phyloP scores from a whole-genome alignment of 768 basidiomycete species.

The Pleurotus sapidus region DNA sequence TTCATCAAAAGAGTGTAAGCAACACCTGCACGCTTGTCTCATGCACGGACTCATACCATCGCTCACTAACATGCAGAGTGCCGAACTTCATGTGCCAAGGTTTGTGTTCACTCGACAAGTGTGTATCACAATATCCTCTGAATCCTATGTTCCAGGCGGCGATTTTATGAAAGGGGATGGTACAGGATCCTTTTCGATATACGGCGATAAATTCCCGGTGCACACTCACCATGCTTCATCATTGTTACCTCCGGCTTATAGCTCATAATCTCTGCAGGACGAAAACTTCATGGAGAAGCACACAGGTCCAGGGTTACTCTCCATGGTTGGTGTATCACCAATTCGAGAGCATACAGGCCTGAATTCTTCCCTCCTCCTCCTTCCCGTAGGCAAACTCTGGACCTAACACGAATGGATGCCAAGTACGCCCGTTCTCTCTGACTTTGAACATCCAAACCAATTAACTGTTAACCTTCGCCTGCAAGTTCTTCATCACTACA shows the following conservation, averaged over 20 bases:
- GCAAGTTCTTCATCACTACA: slow-evolving; percentile 94
- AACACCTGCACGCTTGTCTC: background rate
- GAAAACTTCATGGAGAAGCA: slow-evolving; percentile 96
- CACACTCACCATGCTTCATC: slow-evolving; percentile 17
- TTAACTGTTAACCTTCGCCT: background rate
- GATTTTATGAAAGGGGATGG: slow-evolving; percentile 96
- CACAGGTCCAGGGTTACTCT: slow-evolving; percentile 78
- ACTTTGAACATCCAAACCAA: background rate
- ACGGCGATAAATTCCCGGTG: slow-evolving; percentile 91
- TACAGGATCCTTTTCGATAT: slow-evolving; percentile 95
- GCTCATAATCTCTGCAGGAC: slow-evolving; percentile 47
- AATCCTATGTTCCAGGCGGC: slow-evolving; percentile 46
- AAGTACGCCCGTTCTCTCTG: slow-evolving; percentile 32
- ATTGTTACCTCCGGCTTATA: background rate
- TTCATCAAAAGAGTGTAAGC: slow-evolving; percentile 58
- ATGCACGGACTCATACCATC: background rate
- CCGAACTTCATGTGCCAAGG: slow-evolving; percentile 98
- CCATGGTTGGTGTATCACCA: slow-evolving; percentile 63
- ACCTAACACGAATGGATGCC: slow-evolving; percentile 91
- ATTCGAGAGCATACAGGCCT: background rate
- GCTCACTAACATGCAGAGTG: slow-evolving; percentile 41
- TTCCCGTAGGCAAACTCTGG: slow-evolving; percentile 85
- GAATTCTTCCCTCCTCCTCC: background rate
- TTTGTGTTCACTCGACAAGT: slow-evolving; percentile 17
- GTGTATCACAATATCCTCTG: too few relatives aligned